phyloP scores from a whole-genome alignment of 2,329 filamentous ascomycete species.

The Talaromyces funiculosus region DNA sequence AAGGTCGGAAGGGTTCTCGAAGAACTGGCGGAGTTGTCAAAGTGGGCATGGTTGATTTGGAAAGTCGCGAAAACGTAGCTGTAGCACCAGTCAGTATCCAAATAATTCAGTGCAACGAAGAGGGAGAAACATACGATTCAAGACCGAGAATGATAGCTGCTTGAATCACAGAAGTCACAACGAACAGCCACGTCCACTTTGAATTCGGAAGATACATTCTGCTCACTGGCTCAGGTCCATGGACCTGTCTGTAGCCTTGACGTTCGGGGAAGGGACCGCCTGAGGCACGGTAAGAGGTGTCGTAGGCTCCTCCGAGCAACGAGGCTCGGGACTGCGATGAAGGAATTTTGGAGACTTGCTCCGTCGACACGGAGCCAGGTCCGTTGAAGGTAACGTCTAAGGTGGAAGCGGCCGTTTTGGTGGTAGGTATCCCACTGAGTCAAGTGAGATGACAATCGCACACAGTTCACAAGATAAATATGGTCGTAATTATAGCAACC shows the following conservation, averaged over 20 bases:
- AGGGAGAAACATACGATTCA: slow-evolving; percentile 61
- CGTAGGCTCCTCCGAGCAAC: slow-evolving; percentile 54
- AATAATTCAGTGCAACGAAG: background rate
- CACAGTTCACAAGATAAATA: background rate
- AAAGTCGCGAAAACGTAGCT: slow-evolving; percentile 90
- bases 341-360: slow-evolving; percentile 48
- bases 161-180: slow-evolving; percentile 67
- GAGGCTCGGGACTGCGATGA: slow-evolving; percentile 53
- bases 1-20: slow-evolving; percentile 81
- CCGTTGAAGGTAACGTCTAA: background rate
- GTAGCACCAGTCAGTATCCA: background rate
- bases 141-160: slow-evolving; percentile 74
- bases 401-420: slow-evolving; percentile 2
- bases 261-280: slow-evolving; percentile 47
- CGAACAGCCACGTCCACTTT: slow-evolving; percentile 83
- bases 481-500: background rate
- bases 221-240: slow-evolving; percentile 28
- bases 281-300: slow-evolving; percentile 46
- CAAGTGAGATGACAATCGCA: background rate
- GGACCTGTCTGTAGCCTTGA: slow-evolving; percentile 43
- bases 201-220: slow-evolving; percentile 74
- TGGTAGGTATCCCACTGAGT: slow-evolving; percentile 22
- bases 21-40: slow-evolving; percentile 37
- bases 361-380: slow-evolving; percentile 33
- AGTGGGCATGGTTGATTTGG: slow-evolving; percentile 51